A percentile compares a stretch with the other conserved stretches of the same genome.
These are phyloP conservation scores for Cucumis cinereus DNA, from an alignment of 306 rosid genomes.

Conservation along the genomic window DNA sequence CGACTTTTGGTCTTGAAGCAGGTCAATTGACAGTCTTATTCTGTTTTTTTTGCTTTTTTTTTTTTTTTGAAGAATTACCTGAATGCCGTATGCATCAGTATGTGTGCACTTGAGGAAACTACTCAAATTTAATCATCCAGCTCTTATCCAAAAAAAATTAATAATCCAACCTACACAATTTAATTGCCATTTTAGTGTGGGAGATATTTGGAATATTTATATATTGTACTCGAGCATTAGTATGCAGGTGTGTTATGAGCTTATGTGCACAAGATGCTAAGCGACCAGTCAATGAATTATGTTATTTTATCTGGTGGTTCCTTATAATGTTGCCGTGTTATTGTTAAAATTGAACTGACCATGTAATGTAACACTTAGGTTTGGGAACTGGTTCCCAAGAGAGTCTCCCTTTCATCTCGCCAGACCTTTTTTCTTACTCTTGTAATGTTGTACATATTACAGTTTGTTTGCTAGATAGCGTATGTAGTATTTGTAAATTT, in stretches of 20 bases:
- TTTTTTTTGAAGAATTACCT: background rate
- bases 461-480: background rate
- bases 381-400: background rate
- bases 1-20: constrained; percentile 82
- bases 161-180: background rate
- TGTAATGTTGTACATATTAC: background rate
- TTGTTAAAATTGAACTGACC: background rate
- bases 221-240: background rate
- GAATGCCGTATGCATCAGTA: background rate
- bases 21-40: constrained; percentile 26
- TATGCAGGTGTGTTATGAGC: background rate
- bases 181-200: background rate
- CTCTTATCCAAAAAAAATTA: background rate
- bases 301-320: background rate
- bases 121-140: background rate
- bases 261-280: background rate
- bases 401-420: background rate
- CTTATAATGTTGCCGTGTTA: background rate
- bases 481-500: background rate
- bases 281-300: background rate
- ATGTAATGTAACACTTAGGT: background rate
- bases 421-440: background rate
- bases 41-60: background rate
- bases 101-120: background rate
- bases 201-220: background rate